Conservation (phyloP, 2,329 filamentous ascomycete genomes). For the Botrytis porri region DNA sequence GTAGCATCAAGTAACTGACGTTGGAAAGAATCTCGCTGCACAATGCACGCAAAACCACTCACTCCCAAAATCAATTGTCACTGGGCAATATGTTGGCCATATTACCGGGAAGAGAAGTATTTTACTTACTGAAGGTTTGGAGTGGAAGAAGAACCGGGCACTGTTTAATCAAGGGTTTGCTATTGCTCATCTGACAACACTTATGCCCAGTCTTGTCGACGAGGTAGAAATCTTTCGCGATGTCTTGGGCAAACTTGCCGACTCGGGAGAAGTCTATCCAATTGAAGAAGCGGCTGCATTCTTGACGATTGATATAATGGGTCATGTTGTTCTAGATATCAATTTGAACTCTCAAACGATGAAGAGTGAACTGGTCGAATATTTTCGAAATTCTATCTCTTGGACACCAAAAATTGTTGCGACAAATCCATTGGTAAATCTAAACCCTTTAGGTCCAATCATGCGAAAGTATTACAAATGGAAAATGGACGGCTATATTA, state of each 20-base stretch:
- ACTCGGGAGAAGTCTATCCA: constrained; percentile 25
- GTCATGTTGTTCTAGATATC: constrained; percentile 23
- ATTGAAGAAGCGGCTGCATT: constrained; percentile 25
- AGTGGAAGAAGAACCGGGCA: constrained; percentile 31
- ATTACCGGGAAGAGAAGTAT: constrained; percentile 23
- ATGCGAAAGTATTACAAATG: constrained; percentile 27
- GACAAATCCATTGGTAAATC: constrained; percentile 20
- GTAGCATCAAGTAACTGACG: background rate
- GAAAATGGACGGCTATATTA: constrained; percentile 30
- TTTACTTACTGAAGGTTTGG: constrained; percentile 27
- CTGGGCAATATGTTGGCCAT: constrained; percentile 1
- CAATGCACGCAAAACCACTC: constrained; percentile 19
- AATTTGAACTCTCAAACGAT: constrained; percentile 26
- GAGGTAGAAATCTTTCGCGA: constrained; percentile 24
- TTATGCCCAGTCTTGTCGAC: constrained; percentile 27
- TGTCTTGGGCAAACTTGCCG: constrained; percentile 24
- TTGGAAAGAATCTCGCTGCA: constrained; percentile 9
- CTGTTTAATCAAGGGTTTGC: constrained; percentile 34
- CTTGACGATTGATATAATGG: constrained; percentile 32
- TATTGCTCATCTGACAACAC: constrained; percentile 23
- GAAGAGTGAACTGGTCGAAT: constrained; percentile 26
- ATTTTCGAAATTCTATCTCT: constrained; percentile 25
- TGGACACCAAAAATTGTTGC: constrained; percentile 27
- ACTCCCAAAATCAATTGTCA: background rate
- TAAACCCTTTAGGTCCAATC: constrained; percentile 27